phyloP scores from a whole-genome alignment of 352 stramenopile species.

The Globisporangium middletonii region DNA sequence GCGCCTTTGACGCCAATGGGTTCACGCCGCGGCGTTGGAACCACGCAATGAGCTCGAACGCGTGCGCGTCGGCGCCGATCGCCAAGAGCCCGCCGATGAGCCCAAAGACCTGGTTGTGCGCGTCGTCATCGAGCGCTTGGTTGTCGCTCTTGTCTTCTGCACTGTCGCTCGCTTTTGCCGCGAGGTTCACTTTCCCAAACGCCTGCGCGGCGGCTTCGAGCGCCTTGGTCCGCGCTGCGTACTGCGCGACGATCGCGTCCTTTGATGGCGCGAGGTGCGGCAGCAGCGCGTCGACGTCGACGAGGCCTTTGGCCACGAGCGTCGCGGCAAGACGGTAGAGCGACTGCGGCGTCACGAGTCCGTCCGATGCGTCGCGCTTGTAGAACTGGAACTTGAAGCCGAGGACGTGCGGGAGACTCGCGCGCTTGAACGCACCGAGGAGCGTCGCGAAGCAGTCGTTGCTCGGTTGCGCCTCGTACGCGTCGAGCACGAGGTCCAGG shows the following conservation, averaged over 20 bases:
- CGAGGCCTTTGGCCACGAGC: conserved; percentile 73
- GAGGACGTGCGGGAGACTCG: conserved; percentile 84
- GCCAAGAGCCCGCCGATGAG: conserved; percentile 79
- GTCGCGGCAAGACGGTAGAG: conserved; percentile 86
- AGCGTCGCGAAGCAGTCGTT: conserved; percentile 76
- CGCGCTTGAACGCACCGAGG: conserved; percentile 64
- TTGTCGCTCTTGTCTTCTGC: conserved; percentile 16
- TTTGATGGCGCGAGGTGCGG: conserved; percentile 72
- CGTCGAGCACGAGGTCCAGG: conserved; percentile 91
- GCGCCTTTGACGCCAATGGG: conserved; percentile 52
- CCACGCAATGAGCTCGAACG: conserved; percentile 79
- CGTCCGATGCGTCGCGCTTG: conserved; percentile 41
- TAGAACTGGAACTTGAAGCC: conserved; percentile 95
- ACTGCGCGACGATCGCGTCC: conserved; percentile 43
- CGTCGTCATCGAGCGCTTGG: conserved; percentile 21
- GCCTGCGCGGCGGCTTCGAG: conserved; percentile 50
- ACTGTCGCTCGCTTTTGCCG: conserved; percentile 32
- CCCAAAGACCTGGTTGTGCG: conserved; percentile 71
- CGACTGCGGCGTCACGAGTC: conserved; percentile 43
- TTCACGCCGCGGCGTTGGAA: conserved; percentile 65
- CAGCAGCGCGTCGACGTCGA: conserved; percentile 74
- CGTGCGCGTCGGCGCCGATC: conserved; percentile 51
- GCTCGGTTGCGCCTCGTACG: conserved; percentile 85
- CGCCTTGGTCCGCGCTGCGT: conserved; percentile 33
- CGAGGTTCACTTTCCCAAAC: conserved; percentile 76